Conservation (phyloP, 1,284 basidiomycete species). For the Megacollybia platyphylla region DNA sequence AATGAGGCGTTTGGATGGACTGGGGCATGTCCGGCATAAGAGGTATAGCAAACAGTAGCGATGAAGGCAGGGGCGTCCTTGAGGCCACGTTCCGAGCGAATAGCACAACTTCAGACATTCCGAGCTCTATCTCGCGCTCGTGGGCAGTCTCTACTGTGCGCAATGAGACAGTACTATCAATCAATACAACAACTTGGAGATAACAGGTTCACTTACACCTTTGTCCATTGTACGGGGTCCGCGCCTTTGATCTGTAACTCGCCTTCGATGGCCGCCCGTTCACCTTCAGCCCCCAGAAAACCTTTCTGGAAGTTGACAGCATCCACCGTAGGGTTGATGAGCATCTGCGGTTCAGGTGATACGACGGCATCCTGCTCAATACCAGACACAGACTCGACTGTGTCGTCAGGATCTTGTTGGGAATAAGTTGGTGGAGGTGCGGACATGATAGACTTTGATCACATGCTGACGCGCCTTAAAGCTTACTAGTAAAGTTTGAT, state of each 20-base stretch:
- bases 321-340: conserved; percentile 54
- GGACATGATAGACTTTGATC: conserved; percentile 22
- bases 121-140: conserved; percentile 52
- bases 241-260: conserved; percentile 70
- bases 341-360: conserved; percentile 34
- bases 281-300: conserved; percentile 65
- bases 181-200: neutral
- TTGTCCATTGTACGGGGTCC: conserved; percentile 40
- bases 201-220: conserved; percentile 39
- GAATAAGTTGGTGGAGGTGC: conserved; percentile 34
- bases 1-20: conserved; percentile 58
- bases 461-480: conserved; percentile 7
- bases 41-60: conserved; percentile 66
- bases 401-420: conserved; percentile 20
- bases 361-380: conserved; percentile 1
- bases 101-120: conserved; percentile 36
- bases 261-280: conserved; percentile 69
- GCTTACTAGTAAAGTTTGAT: conserved; percentile 2
- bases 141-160: conserved; percentile 54
- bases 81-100: conserved; percentile 24
- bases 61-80: conserved; percentile 32
- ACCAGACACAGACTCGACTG: neutral
- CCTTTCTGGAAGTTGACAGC: conserved; percentile 69
- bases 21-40: conserved; percentile 64
- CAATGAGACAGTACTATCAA: conserved; percentile 46